Base-by-base conservation (phyloP, 2,329 filamentous ascomycete genomes). In the Immersiporthe knoxdaviesiana region DNA sequence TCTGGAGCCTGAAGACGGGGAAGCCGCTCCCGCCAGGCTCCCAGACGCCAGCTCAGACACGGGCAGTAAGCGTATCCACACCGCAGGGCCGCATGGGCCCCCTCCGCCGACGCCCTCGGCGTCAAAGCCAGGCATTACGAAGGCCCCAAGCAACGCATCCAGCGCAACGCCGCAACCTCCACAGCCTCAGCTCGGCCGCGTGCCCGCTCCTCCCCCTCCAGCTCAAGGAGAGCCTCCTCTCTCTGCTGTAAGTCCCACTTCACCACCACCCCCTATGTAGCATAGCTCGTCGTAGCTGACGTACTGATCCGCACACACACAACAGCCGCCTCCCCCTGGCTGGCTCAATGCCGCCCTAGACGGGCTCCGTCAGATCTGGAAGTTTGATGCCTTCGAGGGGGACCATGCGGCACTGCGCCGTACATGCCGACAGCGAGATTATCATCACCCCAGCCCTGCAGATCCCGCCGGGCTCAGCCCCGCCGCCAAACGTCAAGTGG, bases 361-460 rank as follows among this genome's bases (percentile, higher is more conserved):
- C 70, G 85, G 89, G 32, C 87, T 98, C 68, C 83, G 83, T 74
- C 89, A 89, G 73, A 83, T 85, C 70, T 95, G 97, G 76, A 91
- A 92, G 3, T 87, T 91, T 74, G 94, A 97, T 78, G 86, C 87
- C 39, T 98, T 98, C 78, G 93, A 97, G 79, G 91, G n/a, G 90
- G 66, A 87, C 91, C 30, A 99, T 99, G 96, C 93, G 94, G 71
- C 94, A 97, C 80, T 92, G 89, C 32, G 90, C 92, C 69, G 87
- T 97, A 72, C 91, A 97, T 78, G 87, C 87, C 14, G 84, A 87
- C 63, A 94, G 92, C 2, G 88, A 91, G 71, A 81, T 87, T 27
- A 88, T 90, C 30, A 85, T 92, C 64, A 83, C 89, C 50, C 81
- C 77, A 75, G 85, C 79, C 72, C 77, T 74, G 30, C 73, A 74